Evolutionary conservation across 257 asterid species (phyloP).

Genomic region (Jaltomata sinuosa): DNA sequence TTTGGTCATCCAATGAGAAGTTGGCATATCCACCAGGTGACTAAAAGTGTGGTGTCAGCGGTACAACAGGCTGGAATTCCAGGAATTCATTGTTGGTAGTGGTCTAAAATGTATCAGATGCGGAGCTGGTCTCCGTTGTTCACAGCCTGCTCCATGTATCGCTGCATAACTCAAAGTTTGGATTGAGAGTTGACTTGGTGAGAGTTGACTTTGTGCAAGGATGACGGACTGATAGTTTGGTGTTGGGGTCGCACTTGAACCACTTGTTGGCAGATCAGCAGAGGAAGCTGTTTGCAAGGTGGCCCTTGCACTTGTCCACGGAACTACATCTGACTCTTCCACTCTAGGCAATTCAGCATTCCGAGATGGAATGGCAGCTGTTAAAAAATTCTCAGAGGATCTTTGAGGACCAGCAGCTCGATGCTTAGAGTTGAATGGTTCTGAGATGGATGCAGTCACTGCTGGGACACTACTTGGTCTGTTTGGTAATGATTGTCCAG

Average conservation of each 20-base stretch:
- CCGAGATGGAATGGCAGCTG: neutral
- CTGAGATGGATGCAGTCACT: neutral
- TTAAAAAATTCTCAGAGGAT: neutral
- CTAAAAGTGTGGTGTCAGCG: neutral
- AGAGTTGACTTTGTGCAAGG: neutral
- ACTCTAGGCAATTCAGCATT: neutral
- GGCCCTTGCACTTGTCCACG: neutral
- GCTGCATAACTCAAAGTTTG: neutral
- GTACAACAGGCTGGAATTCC: neutral
- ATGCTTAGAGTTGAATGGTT: neutral
- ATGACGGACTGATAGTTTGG: neutral
- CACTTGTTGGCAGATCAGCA: neutral
- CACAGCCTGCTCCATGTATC: neutral
- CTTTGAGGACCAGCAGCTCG: neutral
- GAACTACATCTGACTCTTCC: neutral
- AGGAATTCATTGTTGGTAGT: neutral
- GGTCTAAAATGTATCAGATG: constrained; percentile 21
- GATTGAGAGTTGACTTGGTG: neutral
- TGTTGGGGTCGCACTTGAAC: neutral
- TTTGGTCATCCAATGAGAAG: neutral
- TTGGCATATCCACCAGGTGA: neutral
- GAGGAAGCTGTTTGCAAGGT: neutral
- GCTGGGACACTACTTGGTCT: neutral
- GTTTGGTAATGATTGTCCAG: neutral
- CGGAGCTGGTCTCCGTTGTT: constrained; percentile 40